Percentiles rank a stretch among this genome's conserved stretches.
These are phyloP conservation scores for Linaria vulgaris DNA, from an alignment of 257 asterid species.

Conservation along the genomic window DNA sequence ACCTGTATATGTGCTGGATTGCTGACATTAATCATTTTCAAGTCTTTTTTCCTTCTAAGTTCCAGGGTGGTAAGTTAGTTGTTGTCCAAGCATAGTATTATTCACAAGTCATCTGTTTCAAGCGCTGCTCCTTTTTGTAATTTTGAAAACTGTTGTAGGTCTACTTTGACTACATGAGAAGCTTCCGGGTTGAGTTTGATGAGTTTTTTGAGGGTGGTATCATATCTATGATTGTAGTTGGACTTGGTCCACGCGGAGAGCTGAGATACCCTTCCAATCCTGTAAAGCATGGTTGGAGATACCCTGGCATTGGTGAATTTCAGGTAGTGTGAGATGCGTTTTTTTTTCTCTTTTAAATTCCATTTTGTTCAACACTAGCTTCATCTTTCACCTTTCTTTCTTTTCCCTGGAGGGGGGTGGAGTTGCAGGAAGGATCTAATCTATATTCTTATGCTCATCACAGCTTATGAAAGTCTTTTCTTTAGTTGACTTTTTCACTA, in stretches of 20 bases:
- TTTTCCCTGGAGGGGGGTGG: neutral
- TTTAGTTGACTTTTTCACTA: neutral
- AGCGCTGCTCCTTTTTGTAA: constrained; percentile 13
- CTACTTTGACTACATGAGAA: constrained; percentile 89
- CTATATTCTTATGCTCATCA: constrained; percentile 10
- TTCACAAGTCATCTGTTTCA: constrained; percentile 18
- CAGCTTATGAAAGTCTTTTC: constrained; percentile 14
- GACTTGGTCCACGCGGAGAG: constrained; percentile 94
- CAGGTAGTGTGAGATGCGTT: constrained; percentile 49
- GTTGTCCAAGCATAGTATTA: neutral
- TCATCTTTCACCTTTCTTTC: neutral
- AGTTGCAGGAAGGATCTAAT: constrained; percentile 3
- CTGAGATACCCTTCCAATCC: constrained; percentile 81
- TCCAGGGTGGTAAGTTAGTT: constrained; percentile 11
- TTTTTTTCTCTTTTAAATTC: neutral
- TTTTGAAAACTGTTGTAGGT: constrained; percentile 57
- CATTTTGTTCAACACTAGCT: neutral
- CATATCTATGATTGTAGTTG: constrained; percentile 70
- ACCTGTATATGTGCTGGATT: constrained; percentile 7
- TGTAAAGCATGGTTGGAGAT: constrained; percentile 89
- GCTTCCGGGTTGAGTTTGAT: constrained; percentile 83
- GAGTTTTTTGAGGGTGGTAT: constrained; percentile 71
- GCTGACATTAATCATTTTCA: constrained; percentile 9
- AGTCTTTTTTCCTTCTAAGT: neutral
- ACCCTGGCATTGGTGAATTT: constrained; percentile 92